Conservation (phyloP, 108 stramenopile genomes). For the Pseudonitzschia pungens region DNA sequence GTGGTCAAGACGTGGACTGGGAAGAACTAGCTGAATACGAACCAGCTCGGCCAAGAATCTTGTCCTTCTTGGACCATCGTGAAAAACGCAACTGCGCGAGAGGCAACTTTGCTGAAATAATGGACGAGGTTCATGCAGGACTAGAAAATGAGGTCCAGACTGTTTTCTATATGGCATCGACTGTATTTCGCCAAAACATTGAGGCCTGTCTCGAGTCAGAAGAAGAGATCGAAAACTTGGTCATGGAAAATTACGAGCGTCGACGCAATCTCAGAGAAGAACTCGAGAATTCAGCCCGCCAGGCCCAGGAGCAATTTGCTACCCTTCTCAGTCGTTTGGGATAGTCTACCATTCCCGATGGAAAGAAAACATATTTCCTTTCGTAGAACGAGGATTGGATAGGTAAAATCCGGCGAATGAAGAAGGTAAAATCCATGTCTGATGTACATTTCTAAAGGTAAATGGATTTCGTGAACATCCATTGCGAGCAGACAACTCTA, state of each 20-base stretch:
- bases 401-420: too few relatives aligned
- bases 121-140: conserved; percentile 28
- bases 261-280: conserved; percentile 13
- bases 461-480: background rate
- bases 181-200: conserved; percentile 8
- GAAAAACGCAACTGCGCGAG: conserved; percentile 16
- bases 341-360: background rate
- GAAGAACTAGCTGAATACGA: conserved; percentile 17
- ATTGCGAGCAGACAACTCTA: too few relatives aligned
- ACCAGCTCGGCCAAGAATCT: conserved; percentile 1
- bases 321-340: conserved; percentile 24
- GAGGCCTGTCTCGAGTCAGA: conserved; percentile 9
- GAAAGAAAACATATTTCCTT: background rate
- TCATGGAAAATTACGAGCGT: conserved; percentile 29
- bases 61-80: conserved; percentile 14
- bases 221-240: conserved; percentile 27
- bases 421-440: too few relatives aligned
- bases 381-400: too few relatives aligned
- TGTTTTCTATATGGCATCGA: conserved; percentile 20
- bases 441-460: too few relatives aligned
- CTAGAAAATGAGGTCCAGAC: conserved; percentile 20
- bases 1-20: conserved; percentile 9
- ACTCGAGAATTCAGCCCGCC: conserved; percentile 26
- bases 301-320: conserved; percentile 23
- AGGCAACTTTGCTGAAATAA: conserved; percentile 5